phyloP scores from a whole-genome alignment of 2,329 filamentous ascomycete genomes.

The Aurifilum marmelostoma region DNA sequence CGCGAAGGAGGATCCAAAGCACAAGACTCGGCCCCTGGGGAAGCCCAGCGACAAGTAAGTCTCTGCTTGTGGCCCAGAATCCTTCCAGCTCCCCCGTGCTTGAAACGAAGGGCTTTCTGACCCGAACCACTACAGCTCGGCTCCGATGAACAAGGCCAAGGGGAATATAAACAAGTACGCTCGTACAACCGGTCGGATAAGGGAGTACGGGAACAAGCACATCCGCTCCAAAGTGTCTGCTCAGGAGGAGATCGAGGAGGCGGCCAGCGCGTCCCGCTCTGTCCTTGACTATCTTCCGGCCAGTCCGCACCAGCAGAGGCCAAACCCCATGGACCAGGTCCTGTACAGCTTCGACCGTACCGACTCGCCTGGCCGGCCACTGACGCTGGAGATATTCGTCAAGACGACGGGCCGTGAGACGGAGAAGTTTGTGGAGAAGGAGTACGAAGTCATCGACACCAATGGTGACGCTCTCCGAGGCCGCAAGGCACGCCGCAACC shows the following conservation, averaged over 20 bases:
- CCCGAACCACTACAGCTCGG: conserved; percentile 22
- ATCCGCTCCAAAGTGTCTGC: conserved; percentile 41
- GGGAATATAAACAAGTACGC: conserved; percentile 45
- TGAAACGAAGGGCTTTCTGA: conserved; percentile 15
- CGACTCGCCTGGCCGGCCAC: conserved; percentile 43
- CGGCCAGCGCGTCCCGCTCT: conserved; percentile 41
- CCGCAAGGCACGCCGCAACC: conserved; percentile 46
- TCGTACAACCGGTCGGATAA: conserved; percentile 33
- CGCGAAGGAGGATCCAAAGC: conserved; percentile 35
- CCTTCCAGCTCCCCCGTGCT: not conserved
- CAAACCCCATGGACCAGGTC: conserved; percentile 40
- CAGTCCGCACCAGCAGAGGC: conserved; percentile 30
- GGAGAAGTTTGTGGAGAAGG: conserved; percentile 50
- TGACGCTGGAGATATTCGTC: conserved; percentile 46
- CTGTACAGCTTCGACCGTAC: conserved; percentile 50
- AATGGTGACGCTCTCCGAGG: conserved; percentile 50
- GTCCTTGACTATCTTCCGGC: conserved; percentile 40
- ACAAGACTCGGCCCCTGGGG: conserved; percentile 42
- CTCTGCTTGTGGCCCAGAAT: not conserved
- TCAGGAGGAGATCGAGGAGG: conserved; percentile 42
- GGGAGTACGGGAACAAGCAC: conserved; percentile 35
- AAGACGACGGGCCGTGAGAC: conserved; percentile 44
- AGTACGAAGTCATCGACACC: conserved; percentile 52
- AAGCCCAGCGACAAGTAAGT: conserved; percentile 41
- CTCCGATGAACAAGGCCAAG: conserved; percentile 31